phyloP scores from a whole-genome alignment of 768 basidiomycete species.

The Termitomyces titanicus region DNA sequence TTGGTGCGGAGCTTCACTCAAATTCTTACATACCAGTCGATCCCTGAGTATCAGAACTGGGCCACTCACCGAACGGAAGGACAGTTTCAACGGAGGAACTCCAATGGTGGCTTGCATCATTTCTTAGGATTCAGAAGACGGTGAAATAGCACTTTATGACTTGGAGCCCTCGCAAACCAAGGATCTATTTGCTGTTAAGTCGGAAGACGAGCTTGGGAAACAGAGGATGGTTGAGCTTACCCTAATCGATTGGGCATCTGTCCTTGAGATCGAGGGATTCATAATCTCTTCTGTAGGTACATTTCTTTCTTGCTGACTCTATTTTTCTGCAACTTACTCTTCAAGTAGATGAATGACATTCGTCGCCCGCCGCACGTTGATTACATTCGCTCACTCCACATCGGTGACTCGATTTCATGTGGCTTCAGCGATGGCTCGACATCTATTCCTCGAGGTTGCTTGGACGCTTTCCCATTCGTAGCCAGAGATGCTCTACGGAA shows the following conservation, averaged over 20 bases:
- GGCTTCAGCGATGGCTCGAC: constrained; percentile 5
- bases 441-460: constrained; percentile 4
- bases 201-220: not conserved
- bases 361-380: not conserved
- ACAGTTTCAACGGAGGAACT: constrained; percentile 10
- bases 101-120: constrained; percentile 9
- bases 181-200: not conserved
- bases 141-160: not conserved
- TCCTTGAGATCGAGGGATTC: constrained; percentile 7
- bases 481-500: constrained; percentile 6
- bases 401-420: constrained; percentile 9
- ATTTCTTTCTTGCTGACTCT: not conserved
- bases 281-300: not conserved
- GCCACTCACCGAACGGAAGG: constrained; percentile 5
- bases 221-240: constrained; percentile 4
- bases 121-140: not conserved
- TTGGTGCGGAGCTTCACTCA: constrained; percentile 8
- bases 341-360: not conserved
- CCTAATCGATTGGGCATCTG: constrained; percentile 8
- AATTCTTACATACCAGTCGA: constrained; percentile 2
- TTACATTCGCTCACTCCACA: not conserved
- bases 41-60: constrained; percentile 4
- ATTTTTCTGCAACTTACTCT: not conserved
- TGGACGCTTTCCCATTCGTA: constrained; percentile 9
- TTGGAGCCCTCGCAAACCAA: constrained; percentile 2